Evolutionary conservation across 345 rosid species (phyloP), one percentile per base, ranked within the genome.

Genomic region (Lepidium didymum): DNA sequence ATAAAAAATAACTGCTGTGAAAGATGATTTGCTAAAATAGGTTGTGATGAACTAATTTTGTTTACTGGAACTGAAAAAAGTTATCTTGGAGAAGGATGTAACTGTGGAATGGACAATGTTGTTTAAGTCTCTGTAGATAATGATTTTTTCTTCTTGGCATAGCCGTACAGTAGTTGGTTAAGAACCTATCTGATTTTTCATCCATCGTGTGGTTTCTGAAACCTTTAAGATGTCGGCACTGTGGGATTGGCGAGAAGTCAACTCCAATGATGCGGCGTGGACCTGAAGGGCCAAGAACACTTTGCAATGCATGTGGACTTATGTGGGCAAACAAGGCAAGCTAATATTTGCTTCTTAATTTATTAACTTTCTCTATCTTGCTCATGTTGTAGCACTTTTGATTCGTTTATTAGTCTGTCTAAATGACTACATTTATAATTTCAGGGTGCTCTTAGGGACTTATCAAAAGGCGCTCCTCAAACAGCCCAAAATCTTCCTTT

Each of bases 261-360:
- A 83, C 87, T 16, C 87, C 90, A 63, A 85, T 83, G 90, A 85
- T 85, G 90, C 71, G 90, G 40, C 87, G 87, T 25, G 90, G 90
- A 75, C 90, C 90, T 64, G 85, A 78, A 78, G 90, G 90, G 31
- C 90, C 90, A 38, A 85, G 90, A 75, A 85, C 85, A 42, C 89
- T 85, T 74, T 85, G 89, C 77, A 85, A 85, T 76, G 89, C 89
- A 9, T 85, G 90, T 74, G 90, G 90, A 61, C 87, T 85, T 59
- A 85, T 83, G 87, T 85, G 90, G 90, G 90, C 90, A 65, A 85
- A 85, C 69, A 85, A 85, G 85, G 90, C 79, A 73, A 71, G 63
- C 25, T 41, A 67, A 23, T 21, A 10, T 51, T 57, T 47, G 13
- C 15, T 35, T 45, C 18, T 49, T 23, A 38, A 4, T 49, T 19